Evolutionary conservation across 177 flowering plant species (phyloP).

Genomic region (Vitis hybrid): DNA sequence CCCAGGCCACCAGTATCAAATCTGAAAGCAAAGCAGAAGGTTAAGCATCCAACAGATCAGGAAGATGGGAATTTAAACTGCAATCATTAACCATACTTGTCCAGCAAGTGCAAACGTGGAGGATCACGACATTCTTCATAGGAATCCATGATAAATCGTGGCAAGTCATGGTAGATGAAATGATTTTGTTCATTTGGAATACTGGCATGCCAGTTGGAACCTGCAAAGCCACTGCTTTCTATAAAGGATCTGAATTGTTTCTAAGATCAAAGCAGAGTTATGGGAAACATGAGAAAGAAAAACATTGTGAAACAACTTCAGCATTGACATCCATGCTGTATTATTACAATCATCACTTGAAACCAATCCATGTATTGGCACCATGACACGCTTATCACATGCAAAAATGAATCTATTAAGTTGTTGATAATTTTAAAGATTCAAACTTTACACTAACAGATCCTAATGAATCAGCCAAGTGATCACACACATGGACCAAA

Average conservation of each 20-base stretch:
- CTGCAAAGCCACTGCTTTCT: constrained; percentile 53
- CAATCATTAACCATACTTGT: constrained; percentile 51
- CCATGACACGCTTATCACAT: too few species aligned
- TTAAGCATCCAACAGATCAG: constrained; percentile 4
- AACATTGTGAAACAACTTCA: not conserved
- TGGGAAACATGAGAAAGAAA: not conserved
- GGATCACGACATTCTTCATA: constrained; percentile 88
- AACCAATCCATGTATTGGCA: too few species aligned
- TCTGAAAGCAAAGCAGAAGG: constrained; percentile 39
- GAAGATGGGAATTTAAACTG: constrained; percentile 1
- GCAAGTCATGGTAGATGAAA: constrained; percentile 69
- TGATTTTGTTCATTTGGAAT: constrained; percentile 57
- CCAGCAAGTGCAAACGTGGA: constrained; percentile 81
- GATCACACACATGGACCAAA: too few species aligned
- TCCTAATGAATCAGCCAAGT: too few species aligned
- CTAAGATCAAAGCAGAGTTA: not conserved
- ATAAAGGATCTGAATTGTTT: constrained; percentile 17
- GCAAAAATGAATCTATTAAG: too few species aligned
- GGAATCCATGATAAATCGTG: constrained; percentile 76
- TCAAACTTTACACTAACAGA: too few species aligned
- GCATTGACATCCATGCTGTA: not conserved
- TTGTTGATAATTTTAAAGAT: too few species aligned
- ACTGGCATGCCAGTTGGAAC: constrained; percentile 81
- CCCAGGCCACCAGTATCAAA: constrained; percentile 92
- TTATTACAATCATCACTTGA: not conserved